Conservation (phyloP, 257 asterid genomes). For the Dorcoceras hygrometricum region DNA sequence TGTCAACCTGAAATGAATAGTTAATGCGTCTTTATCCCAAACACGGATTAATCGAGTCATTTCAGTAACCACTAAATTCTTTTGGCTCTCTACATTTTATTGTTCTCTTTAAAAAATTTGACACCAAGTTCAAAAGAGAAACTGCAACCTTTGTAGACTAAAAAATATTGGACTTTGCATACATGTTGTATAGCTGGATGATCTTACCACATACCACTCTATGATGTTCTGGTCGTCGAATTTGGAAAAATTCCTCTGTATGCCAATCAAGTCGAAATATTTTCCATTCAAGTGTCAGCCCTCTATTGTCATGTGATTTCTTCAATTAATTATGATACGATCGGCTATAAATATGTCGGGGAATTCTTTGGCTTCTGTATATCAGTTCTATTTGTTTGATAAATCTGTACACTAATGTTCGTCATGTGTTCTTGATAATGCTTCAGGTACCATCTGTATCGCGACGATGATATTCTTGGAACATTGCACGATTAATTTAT, state of each 20-base stretch:
- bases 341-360: background rate
- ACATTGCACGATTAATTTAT: slow-evolving; percentile 37
- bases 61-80: background rate
- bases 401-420: slow-evolving; percentile 6
- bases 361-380: background rate
- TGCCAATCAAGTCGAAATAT: background rate
- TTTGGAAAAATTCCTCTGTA: background rate
- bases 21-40: no score
- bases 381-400: background rate
- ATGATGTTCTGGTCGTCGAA: background rate
- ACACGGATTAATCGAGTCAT: no score
- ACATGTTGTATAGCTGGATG: background rate
- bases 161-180: background rate
- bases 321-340: background rate
- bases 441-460: slow-evolving; percentile 56
- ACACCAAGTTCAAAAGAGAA: background rate
- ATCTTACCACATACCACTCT: background rate
- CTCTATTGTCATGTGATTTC: background rate
- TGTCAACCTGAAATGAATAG: background rate
- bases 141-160: background rate
- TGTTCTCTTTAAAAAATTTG: background rate
- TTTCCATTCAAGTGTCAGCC: no score
- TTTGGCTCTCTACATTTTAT: background rate
- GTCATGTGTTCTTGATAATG: background rate
- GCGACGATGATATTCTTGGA: slow-evolving; percentile 61